Percentiles rank a stretch among this genome's conserved stretches.
phyloP scores from a whole-genome alignment of 306 rosid species.

The Vachellia pachyceras region DNA sequence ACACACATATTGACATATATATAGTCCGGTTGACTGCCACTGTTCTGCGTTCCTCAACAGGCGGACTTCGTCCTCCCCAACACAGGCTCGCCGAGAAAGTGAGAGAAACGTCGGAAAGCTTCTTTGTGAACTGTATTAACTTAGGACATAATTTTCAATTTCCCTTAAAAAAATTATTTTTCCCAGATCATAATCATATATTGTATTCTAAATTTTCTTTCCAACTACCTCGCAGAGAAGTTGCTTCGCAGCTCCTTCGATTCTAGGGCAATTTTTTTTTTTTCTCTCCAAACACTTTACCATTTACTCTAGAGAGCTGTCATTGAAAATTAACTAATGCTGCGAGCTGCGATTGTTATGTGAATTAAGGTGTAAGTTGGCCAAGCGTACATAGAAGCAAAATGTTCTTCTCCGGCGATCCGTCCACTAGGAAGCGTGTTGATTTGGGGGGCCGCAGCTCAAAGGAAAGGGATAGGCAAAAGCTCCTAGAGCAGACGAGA shows the following conservation, averaged over 20 bases:
- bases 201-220: conserved; percentile 11
- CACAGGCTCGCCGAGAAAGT: neutral
- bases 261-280: conserved; percentile 39
- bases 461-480: conserved; percentile 87
- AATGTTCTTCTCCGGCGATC: conserved; percentile 95
- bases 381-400: conserved; percentile 26
- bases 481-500: conserved; percentile 89
- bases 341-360: conserved; percentile 4
- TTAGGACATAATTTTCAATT: neutral
- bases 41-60: too few species aligned
- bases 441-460: conserved; percentile 95
- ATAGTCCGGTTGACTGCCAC: neutral
- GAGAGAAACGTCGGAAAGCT: neutral
- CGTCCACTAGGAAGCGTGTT: conserved; percentile 90
- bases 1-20: neutral
- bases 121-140: neutral
- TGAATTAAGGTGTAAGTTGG: conserved; percentile 46
- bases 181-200: neutral
- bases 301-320: conserved; percentile 1
- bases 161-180: neutral
- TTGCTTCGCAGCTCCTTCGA: conserved; percentile 22
- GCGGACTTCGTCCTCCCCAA: neutral
- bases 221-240: neutral
- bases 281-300: conserved; percentile 23
- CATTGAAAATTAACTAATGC: conserved; percentile 32